Evolutionary conservation across 305 asterid genomes (phyloP).

Genomic region (Solanum aculeatissimum): DNA sequence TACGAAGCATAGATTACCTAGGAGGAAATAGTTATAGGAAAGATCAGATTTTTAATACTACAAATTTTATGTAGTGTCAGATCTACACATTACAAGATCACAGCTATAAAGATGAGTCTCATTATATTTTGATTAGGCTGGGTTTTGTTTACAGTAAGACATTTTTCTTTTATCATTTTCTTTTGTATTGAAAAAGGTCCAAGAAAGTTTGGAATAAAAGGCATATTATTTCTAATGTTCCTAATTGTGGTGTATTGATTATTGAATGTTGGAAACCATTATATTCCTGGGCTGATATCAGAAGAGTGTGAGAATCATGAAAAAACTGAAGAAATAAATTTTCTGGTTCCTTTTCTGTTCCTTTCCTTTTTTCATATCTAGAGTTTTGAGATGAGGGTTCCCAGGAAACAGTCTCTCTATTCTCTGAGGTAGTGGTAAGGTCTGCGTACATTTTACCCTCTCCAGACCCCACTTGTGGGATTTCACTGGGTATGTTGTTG

Average conservation of each 20-base stretch:
- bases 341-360: too few species aligned
- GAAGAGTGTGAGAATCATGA: too few species aligned
- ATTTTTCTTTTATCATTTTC: not conserved
- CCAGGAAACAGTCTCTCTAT: too few species aligned
- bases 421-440: too few species aligned
- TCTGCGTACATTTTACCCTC: too few species aligned
- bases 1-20: not conserved
- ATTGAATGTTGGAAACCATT: too few species aligned
- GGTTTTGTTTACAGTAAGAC: not conserved
- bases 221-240: not conserved
- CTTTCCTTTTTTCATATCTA: too few species aligned
- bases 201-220: not conserved
- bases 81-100: not conserved
- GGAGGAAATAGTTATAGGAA: constrained; percentile 1
- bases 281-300: too few species aligned
- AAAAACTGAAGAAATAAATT: too few species aligned
- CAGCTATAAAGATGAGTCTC: not conserved
- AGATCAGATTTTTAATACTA: not conserved
- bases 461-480: too few species aligned
- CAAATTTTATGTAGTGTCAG: not conserved
- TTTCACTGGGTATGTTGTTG: too few species aligned
- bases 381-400: too few species aligned
- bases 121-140: not conserved
- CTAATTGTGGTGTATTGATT: not conserved
- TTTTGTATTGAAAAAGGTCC: not conserved